Evolutionary conservation across 208 protist genomes (phyloP).

Genomic region (Leishmania lainsoni): DNA sequence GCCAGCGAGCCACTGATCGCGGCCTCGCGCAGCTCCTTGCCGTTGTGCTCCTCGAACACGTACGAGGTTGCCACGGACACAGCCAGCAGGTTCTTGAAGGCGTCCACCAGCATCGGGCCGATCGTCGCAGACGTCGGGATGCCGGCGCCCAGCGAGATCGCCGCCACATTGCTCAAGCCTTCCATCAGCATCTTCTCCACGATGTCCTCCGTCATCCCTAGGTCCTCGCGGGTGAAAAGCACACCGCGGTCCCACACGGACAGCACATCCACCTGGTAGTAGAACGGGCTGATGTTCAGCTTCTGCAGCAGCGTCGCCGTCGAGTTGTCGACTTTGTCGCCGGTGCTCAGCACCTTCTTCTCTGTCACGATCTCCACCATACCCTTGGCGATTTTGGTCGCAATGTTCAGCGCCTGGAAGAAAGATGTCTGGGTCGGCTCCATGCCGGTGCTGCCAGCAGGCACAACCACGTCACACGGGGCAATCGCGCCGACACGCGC

Average conservation of each 20-base stretch:
- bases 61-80: slow-evolving; percentile 94
- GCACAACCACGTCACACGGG: slow-evolving; percentile 96
- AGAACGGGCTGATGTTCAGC: slow-evolving; percentile 99
- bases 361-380: slow-evolving; percentile 98
- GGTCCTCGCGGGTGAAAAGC: slow-evolving; percentile 93
- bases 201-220: slow-evolving; percentile 95
- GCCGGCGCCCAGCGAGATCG: slow-evolving; percentile 95
- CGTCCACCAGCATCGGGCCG: slow-evolving; percentile 95
- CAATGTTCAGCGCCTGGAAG: slow-evolving; percentile 99
- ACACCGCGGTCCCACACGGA: slow-evolving; percentile 96
- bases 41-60: slow-evolving; percentile 89
- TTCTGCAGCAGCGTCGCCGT: slow-evolving; percentile 97
- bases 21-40: slow-evolving; percentile 90
- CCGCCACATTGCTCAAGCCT: slow-evolving; percentile 93
- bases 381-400: slow-evolving; percentile 99
- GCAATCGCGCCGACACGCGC: slow-evolving; percentile 98
- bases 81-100: slow-evolving; percentile 98
- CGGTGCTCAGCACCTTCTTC: slow-evolving; percentile 94
- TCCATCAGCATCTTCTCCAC: slow-evolving; percentile 88
- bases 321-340: slow-evolving; percentile 97
- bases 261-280: slow-evolving; percentile 94
- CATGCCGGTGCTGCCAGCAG: slow-evolving; percentile 96
- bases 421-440: slow-evolving; percentile 98
- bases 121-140: slow-evolving; percentile 95
- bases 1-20: slow-evolving; percentile 84